Base-by-base conservation (phyloP, 164 flowering plant genomes). In the Umbilicus rupestris region DNA sequence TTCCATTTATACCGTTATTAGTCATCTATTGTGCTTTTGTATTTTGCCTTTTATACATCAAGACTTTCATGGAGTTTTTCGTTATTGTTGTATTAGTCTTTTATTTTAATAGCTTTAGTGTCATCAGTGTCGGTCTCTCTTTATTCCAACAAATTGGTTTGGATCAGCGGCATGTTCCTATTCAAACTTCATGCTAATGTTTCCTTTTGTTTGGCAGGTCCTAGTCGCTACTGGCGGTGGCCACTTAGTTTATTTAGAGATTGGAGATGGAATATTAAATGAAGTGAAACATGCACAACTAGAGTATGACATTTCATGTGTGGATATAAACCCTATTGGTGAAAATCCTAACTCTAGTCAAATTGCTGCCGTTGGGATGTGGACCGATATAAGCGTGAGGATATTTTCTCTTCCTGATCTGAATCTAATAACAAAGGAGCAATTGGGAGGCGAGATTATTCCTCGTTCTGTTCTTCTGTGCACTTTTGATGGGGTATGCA, bases 391-490 rank as follows among this genome's bases (percentile, higher is more conserved):
- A 68, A 92, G 94, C 66, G 96, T 89, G 42, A 76, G 86, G 76
- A 84, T 92, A 70, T 95, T 80, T 79, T 85, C 96, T 2, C 92
- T 95, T 73, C 96, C 99, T 39, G 88, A 81, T 69, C 76, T 95
- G 66, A 85, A 80, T 68, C 89, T 85, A 33, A 76, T 88, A 33
- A 87, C 88, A 37, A 89, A 89, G 82, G 97, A 91, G 76, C 77
- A 76, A 63, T 72, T 95, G 73, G 99, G 97, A 65, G 99, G 99
- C 74, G 99, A 95, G 71, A 88, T 95, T 15, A 89, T 95, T 66
- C 96, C 99, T 62, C 97, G 99, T 10, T 95, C 99, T 58, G 99
- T 95, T 70, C 99, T 95, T 72, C 68, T 95, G 37, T 95, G 99
- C 77, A 71, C 90, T 62, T 95, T 95, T 78, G 99, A 95, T 82